Percentiles rank a stretch among this genome's conserved stretches.
Conservation (phyloP, 106 monocot species). For the Dioscorea alata region DNA sequence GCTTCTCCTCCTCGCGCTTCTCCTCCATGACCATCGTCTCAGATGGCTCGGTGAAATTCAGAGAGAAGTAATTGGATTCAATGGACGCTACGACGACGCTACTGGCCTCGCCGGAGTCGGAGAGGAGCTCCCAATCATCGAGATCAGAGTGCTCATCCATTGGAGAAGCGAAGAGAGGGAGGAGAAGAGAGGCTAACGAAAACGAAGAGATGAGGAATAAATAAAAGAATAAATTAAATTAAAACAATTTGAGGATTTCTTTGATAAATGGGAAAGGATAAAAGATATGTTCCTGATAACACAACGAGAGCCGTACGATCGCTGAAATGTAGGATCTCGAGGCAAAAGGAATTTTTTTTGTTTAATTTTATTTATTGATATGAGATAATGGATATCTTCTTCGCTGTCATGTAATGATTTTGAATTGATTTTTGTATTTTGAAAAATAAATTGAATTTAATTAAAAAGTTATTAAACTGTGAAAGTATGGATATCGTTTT, state of each 20-base stretch:
- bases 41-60: conserved; percentile 9
- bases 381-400: no score
- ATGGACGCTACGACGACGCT: conserved; percentile 14
- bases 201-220: not conserved
- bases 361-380: no score
- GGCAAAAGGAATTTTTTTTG: no score
- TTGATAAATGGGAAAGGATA: not conserved
- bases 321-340: no score
- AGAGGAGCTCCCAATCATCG: conserved; percentile 40
- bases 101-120: not conserved
- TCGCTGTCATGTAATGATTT: no score
- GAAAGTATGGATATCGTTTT: no score
- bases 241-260: not conserved
- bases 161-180: not conserved
- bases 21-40: not conserved
- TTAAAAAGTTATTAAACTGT: no score
- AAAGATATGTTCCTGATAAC: not conserved
- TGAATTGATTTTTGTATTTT: no score
- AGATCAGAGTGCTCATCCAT: conserved; percentile 27
- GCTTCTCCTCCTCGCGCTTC: not conserved
- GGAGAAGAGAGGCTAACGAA: no score
- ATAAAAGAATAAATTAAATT: not conserved
- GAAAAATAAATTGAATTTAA: no score
- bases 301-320: no score
- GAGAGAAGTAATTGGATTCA: conserved; percentile 47